These are phyloP conservation scores for Gloeopeniophorella convolvens DNA, from an alignment of 768 basidiomycete species.

Conservation along the genomic window DNA sequence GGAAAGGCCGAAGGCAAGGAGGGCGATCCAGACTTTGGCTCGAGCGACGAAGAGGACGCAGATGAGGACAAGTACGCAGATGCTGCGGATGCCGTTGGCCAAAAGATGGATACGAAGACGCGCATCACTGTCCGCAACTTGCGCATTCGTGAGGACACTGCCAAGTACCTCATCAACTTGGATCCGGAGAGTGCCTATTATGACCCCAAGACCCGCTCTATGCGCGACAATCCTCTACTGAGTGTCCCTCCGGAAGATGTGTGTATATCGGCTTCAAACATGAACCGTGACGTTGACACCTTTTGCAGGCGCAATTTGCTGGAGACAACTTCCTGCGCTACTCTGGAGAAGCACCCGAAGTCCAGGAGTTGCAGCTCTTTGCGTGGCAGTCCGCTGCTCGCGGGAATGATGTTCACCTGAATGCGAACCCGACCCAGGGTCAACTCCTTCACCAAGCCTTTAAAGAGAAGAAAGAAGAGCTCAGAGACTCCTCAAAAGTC, in stretches of 20 bases:
- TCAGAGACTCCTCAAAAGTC: slow-evolving; percentile 82
- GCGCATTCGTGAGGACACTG: slow-evolving; percentile 98
- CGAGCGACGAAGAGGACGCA: slow-evolving; percentile 90
- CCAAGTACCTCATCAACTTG: slow-evolving; percentile 96
- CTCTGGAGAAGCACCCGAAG: slow-evolving; percentile 88
- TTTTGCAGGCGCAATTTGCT: slow-evolving; percentile 70
- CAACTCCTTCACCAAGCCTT: slow-evolving; percentile 88
- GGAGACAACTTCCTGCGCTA: slow-evolving; percentile 94
- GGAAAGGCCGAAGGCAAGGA: slow-evolving; percentile 66
- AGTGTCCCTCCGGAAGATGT: slow-evolving; percentile 84
- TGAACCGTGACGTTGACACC: not conserved
- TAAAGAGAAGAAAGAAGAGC: slow-evolving; percentile 84
- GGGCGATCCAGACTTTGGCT: slow-evolving; percentile 88
- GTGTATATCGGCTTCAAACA: slow-evolving; percentile 27
- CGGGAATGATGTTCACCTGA: slow-evolving; percentile 92
- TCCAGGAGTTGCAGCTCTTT: slow-evolving; percentile 90
- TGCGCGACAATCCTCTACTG: slow-evolving; percentile 91
- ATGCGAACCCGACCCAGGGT: slow-evolving; percentile 95
- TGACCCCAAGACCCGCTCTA: slow-evolving; percentile 98
- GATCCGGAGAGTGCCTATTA: slow-evolving; percentile 96
- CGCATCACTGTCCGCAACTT: slow-evolving; percentile 97
- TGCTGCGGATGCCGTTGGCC: slow-evolving; percentile 94
- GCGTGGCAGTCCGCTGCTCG: slow-evolving; percentile 94
- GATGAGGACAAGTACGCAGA: slow-evolving; percentile 99
- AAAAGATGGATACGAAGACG: slow-evolving; percentile 96